A percentile compares a stretch with the other conserved stretches of the same genome.
Conservation (phyloP, 2,329 filamentous ascomycete species). For the Calonectria honghensis region DNA sequence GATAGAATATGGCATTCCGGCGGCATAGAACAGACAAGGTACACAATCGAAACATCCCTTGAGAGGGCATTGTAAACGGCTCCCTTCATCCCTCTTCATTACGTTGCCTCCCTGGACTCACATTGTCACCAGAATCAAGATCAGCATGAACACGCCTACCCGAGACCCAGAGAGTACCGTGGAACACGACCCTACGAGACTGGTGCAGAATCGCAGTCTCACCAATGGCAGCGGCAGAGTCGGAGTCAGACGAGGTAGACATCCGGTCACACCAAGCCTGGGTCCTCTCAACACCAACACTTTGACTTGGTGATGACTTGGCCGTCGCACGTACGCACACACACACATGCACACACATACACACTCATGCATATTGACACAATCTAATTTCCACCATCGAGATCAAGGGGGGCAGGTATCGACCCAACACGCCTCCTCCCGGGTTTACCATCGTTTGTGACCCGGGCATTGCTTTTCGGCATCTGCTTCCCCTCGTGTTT, state of each 20-base stretch:
- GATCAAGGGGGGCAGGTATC: background rate
- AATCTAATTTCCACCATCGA: conserved; percentile 32
- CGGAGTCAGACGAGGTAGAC: conserved; percentile 4
- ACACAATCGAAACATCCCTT: conserved; percentile 29
- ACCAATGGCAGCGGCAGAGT: background rate
- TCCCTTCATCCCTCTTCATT: background rate
- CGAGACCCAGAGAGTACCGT: conserved; percentile 1
- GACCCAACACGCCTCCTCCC: conserved; percentile 19
- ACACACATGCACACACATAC: conserved; percentile 11
- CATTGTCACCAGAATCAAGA: background rate
- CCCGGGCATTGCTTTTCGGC: conserved; percentile 44
- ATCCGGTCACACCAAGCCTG: background rate
- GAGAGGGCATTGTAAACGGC: conserved; percentile 4
- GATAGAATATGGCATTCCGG: conserved; percentile 29
- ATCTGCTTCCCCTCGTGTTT: conserved; percentile 42
- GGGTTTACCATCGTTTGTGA: conserved; percentile 36
- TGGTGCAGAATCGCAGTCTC: conserved; percentile 8
- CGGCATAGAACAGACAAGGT: conserved; percentile 22
- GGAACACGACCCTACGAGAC: background rate
- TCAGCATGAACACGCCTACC: conserved; percentile 12
- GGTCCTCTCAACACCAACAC: background rate
- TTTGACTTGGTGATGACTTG: conserved; percentile 16
- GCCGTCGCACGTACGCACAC: conserved; percentile 19
- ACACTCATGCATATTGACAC: conserved; percentile 7
- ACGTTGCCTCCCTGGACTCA: conserved; percentile 15